These are phyloP conservation scores for Starmerella ratchasimensis DNA, from an alignment of 805 yeast genomes.

Conservation along the genomic window DNA sequence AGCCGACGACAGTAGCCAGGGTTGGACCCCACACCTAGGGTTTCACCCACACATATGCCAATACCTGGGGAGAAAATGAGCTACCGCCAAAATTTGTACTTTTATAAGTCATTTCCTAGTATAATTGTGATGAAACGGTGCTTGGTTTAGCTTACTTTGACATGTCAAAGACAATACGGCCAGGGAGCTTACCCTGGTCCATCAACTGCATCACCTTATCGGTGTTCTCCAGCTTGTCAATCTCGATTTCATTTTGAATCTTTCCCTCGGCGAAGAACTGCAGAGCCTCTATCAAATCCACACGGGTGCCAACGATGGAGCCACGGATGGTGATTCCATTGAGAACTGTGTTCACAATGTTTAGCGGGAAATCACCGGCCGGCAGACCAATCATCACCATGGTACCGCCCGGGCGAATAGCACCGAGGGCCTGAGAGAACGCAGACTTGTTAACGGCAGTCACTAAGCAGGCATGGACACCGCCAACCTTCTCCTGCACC, in stretches of 20 bases:
- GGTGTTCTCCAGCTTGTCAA: constrained; percentile 50
- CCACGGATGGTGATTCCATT: constrained; percentile 61
- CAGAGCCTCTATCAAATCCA: constrained; percentile 69
- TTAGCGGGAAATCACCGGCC: constrained; percentile 58
- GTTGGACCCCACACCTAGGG: too few relatives aligned
- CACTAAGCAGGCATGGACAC: constrained; percentile 64
- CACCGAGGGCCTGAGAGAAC: constrained; percentile 44
- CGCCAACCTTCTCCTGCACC: constrained; percentile 46
- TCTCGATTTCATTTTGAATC: constrained; percentile 49
- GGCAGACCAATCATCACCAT: constrained; percentile 68
- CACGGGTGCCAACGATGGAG: constrained; percentile 81
- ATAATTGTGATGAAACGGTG: too few relatives aligned
- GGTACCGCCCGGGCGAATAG: constrained; percentile 54
- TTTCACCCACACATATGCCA: too few relatives aligned
- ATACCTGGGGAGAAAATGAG: too few relatives aligned
- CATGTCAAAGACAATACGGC: constrained; percentile 80
- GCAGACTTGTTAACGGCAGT: constrained; percentile 63
- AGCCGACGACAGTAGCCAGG: too few relatives aligned
- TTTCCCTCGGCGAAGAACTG: constrained; percentile 61
- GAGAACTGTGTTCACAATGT: constrained; percentile 61
- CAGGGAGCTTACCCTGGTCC: constrained; percentile 74
- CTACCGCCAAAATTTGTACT: background rate
- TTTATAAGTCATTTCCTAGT: background rate
- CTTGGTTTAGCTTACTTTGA: too few relatives aligned
- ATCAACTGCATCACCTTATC: constrained; percentile 62